phyloP scores from a whole-genome alignment of 2,329 filamentous ascomycete species.

The Diaporthe aspalathi region DNA sequence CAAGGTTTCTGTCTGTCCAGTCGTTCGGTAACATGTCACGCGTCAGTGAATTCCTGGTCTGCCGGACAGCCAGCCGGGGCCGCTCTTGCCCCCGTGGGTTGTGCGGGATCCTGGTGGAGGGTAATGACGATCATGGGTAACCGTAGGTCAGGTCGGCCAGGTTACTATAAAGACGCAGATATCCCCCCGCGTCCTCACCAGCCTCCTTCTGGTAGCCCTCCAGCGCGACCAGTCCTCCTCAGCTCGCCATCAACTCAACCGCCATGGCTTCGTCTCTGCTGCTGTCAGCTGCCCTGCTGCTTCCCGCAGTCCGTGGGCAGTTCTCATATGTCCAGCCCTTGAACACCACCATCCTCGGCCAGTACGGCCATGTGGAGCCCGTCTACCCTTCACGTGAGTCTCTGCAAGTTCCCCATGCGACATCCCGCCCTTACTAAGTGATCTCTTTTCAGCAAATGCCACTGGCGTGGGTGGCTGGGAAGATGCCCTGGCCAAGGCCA shows the following conservation, averaged over 20 bases:
- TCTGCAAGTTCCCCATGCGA: conserved; percentile 36
- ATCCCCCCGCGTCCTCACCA: conserved; percentile 7
- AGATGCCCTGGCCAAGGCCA: conserved; percentile 51
- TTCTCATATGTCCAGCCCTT: conserved; percentile 55
- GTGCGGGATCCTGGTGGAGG: background rate
- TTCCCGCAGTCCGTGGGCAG: conserved; percentile 40
- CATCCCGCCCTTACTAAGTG: no score
- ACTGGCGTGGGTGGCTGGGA: conserved; percentile 52
- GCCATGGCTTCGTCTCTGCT: conserved; percentile 32
- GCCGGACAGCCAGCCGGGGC: conserved; percentile 7
- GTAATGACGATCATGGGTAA: background rate
- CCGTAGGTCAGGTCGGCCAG: background rate
- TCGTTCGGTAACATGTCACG: conserved; percentile 2
- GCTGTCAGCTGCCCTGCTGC: conserved; percentile 33
- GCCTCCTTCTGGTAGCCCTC: background rate
- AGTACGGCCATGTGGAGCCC: conserved; percentile 53
- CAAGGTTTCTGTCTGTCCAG: background rate
- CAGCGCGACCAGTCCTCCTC: conserved; percentile 26
- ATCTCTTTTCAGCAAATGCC: conserved; percentile 49
- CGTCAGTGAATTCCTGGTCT: background rate
- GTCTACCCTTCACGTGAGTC: conserved; percentile 53
- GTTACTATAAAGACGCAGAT: conserved; percentile 11
- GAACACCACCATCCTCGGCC: conserved; percentile 54
- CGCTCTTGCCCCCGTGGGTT: background rate
- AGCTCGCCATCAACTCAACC: conserved; percentile 25